These are phyloP conservation scores for Zoysia matrella DNA, from an alignment of 202 grass and related monocot genomes.

Conservation along the genomic window DNA sequence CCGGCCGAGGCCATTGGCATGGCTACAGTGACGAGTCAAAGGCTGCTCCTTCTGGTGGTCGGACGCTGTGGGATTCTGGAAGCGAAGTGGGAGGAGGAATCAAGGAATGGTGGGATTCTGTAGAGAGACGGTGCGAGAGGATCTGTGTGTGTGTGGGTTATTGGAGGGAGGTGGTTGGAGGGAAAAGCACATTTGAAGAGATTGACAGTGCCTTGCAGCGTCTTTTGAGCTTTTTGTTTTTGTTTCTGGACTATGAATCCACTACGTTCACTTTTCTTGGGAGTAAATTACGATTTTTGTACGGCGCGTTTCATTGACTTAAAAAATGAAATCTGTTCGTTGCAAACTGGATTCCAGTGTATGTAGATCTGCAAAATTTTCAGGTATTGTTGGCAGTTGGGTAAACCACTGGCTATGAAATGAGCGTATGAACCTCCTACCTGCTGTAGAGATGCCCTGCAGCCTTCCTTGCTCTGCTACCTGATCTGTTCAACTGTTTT, in stretches of 20 bases:
- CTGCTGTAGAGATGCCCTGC: slow-evolving; percentile 25
- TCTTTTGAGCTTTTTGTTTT: background rate
- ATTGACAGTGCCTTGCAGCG: slow-evolving; percentile 10
- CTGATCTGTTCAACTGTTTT: background rate
- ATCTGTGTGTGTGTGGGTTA: background rate
- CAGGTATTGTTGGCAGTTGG: slow-evolving; percentile 1
- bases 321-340: background rate
- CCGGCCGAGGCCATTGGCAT: slow-evolving; percentile 39
- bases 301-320: too few relatives aligned
- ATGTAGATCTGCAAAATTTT: background rate
- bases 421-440: slow-evolving; percentile 1
- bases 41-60: slow-evolving; percentile 40
- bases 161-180: slow-evolving; percentile 35
- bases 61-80: slow-evolving; percentile 47
- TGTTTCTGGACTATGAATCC: too few relatives aligned
- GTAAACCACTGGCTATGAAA: background rate
- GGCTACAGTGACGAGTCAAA: slow-evolving; percentile 46
- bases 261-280: too few relatives aligned
- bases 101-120: slow-evolving; percentile 36
- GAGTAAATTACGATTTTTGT: too few relatives aligned
- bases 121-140: background rate
- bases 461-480: slow-evolving; percentile 29
- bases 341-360: background rate
- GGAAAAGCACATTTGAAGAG: slow-evolving; percentile 58
- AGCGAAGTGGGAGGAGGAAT: slow-evolving; percentile 22